These are phyloP conservation scores for Luffa aegyptiaca DNA, from an alignment of 306 rosid species.

Conservation along the genomic window DNA sequence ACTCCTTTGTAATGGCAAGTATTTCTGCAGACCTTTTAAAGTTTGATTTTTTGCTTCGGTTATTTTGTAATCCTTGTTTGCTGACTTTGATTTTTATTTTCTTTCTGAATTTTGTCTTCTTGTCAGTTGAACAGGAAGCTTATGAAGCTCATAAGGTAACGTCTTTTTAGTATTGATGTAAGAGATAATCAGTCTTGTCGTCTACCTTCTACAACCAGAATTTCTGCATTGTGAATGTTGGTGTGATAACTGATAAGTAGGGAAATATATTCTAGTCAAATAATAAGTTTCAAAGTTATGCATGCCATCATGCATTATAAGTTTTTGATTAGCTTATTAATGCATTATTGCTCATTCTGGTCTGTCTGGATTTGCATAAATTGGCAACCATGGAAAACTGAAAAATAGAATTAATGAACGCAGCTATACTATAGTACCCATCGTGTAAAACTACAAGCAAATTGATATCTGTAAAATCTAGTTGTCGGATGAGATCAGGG, in stretches of 20 bases:
- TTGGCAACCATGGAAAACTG: not conserved
- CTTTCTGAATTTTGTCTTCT: conserved; percentile 13
- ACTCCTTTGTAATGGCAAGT: conserved; percentile 73
- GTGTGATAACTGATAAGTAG: not conserved
- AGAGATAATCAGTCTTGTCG: not conserved
- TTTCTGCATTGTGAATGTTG: not conserved
- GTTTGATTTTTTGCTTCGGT: conserved; percentile 13
- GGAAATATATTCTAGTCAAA: not conserved
- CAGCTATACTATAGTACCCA: not conserved
- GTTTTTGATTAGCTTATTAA: not conserved
- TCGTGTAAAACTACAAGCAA: not conserved
- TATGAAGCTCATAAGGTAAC: conserved; percentile 79
- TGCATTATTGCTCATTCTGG: not conserved
- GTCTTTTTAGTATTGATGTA: conserved; percentile 7
- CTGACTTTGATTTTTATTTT: not conserved
- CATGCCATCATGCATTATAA: not conserved
- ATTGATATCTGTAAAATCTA: not conserved
- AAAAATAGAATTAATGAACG: not conserved
- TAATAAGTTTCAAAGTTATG: not conserved
- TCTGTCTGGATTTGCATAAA: not conserved
- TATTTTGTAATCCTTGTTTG: not conserved
- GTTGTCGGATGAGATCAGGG: not conserved
- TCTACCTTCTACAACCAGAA: not conserved
- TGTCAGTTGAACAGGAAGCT: conserved; percentile 56
- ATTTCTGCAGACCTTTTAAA: conserved; percentile 20